phyloP scores from a whole-genome alignment of 108 stramenopile genomes.

The Epithemia pelagica region DNA sequence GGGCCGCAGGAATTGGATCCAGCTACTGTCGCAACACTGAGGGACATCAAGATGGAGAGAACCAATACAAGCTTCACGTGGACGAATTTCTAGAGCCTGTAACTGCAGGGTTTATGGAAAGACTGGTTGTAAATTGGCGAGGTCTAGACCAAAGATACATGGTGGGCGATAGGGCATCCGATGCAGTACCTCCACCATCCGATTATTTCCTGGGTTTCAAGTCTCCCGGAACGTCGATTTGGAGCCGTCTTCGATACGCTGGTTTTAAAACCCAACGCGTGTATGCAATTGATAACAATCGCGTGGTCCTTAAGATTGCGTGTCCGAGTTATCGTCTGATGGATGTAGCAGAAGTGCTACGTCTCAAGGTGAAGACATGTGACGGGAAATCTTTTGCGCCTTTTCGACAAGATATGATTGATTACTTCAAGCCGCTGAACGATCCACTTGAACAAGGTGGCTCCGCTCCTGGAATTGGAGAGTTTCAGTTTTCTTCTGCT shows the following conservation, averaged over 20 bases:
- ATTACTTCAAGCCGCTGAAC: constrained; percentile 41
- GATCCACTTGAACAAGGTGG: constrained; percentile 36
- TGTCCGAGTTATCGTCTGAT: constrained; percentile 81
- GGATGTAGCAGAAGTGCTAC: constrained; percentile 88
- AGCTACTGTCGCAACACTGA: constrained; percentile 10
- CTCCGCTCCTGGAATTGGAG: constrained; percentile 31
- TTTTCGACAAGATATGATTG: constrained; percentile 71
- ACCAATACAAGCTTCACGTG: constrained; percentile 20
- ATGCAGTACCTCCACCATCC: constrained; percentile 60
- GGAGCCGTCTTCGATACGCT: constrained; percentile 82
- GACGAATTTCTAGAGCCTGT: constrained; percentile 44
- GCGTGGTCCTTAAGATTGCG: constrained; percentile 86
- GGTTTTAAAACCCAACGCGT: constrained; percentile 84
- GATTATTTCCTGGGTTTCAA: constrained; percentile 83
- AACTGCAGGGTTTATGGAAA: constrained; percentile 33
- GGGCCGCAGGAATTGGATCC: constrained; percentile 70
- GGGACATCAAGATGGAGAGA: constrained; percentile 13
- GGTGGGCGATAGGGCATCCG: constrained; percentile 28
- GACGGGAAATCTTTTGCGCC: constrained; percentile 70
- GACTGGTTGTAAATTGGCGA: constrained; percentile 29
- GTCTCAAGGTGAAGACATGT: constrained; percentile 68
- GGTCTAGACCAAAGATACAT: constrained; percentile 33
- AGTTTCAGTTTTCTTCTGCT: constrained; percentile 65
- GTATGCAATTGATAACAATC: constrained; percentile 54
- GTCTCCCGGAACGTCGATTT: constrained; percentile 85